These are phyloP conservation scores for Ilyonectria mors-panacis DNA, from an alignment of 2,329 filamentous ascomycete genomes.

Conservation along the genomic window DNA sequence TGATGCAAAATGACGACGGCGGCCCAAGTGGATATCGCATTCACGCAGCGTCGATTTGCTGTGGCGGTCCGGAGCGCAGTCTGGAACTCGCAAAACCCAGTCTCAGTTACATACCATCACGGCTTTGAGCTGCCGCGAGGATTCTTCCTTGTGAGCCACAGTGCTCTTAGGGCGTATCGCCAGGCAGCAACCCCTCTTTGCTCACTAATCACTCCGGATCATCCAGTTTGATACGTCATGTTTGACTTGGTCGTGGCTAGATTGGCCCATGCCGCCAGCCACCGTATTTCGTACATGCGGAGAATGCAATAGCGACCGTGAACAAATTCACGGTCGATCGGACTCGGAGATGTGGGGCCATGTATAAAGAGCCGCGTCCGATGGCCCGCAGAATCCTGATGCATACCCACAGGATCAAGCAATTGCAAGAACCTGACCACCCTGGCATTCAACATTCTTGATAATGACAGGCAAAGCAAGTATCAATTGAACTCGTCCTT, in stretches of 20 bases:
- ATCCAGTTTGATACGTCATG: not conserved
- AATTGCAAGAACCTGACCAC: not conserved
- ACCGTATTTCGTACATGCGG: not conserved
- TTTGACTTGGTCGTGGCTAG: not conserved
- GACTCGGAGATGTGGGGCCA: not conserved
- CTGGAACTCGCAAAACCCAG: not conserved
- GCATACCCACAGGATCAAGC: not conserved
- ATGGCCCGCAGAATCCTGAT: not conserved
- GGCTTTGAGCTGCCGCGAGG: not conserved
- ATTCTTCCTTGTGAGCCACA: slow-evolving; percentile 10
- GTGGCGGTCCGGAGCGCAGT: not conserved
- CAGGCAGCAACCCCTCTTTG: slow-evolving; percentile 21
- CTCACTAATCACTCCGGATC: slow-evolving; percentile 21
- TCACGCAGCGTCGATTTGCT: not conserved
- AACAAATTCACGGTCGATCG: not conserved
- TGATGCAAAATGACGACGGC: not conserved
- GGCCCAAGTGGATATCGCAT: not conserved
- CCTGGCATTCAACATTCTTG: not conserved
- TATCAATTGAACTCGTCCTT: no score
- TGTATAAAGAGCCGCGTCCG: not conserved
- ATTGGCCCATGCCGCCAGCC: slow-evolving; percentile 7
- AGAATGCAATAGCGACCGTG: not conserved
- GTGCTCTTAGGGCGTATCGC: not conserved
- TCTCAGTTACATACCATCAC: not conserved
- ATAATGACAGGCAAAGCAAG: slow-evolving; percentile 25